Percentiles rank a stretch among this genome's conserved stretches.
Conservation (phyloP, 306 rosid genomes). For the Quercus robur region DNA sequence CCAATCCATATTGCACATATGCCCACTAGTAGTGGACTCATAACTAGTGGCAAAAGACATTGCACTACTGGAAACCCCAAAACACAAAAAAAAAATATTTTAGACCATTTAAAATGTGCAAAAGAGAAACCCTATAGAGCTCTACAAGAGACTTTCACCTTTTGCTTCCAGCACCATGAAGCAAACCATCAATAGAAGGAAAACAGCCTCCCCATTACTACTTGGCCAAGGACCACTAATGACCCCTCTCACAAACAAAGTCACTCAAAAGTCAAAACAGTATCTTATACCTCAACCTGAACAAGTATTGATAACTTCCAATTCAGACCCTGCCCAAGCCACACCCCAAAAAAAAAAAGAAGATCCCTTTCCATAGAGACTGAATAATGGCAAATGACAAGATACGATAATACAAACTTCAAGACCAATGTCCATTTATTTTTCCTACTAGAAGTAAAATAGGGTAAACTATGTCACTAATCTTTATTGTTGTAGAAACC, state of each 20-base stretch:
- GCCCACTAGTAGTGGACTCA: too few species aligned
- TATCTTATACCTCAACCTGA: neutral
- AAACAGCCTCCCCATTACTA: too few species aligned
- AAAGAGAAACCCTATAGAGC: neutral
- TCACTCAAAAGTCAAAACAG: neutral
- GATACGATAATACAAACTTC: neutral
- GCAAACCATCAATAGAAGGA: neutral
- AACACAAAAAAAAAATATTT: neutral
- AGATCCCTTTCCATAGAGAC: neutral
- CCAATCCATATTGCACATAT: too few species aligned
- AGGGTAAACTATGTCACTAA: neutral
- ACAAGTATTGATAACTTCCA: neutral
- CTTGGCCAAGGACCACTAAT: neutral
- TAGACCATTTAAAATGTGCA: neutral
- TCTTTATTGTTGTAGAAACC: neutral
- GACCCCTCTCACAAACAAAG: neutral
- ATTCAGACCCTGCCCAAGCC: neutral
- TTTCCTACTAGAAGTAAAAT: neutral
- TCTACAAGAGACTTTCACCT: neutral
- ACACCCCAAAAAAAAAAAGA: neutral
- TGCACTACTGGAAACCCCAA: too few species aligned
- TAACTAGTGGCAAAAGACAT: too few species aligned
- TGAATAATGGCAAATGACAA: neutral
- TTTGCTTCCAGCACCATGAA: neutral
- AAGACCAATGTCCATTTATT: neutral